These are phyloP conservation scores for Emydomyces testavorans DNA, from an alignment of 2,329 filamentous ascomycete genomes.

Conservation along the genomic window DNA sequence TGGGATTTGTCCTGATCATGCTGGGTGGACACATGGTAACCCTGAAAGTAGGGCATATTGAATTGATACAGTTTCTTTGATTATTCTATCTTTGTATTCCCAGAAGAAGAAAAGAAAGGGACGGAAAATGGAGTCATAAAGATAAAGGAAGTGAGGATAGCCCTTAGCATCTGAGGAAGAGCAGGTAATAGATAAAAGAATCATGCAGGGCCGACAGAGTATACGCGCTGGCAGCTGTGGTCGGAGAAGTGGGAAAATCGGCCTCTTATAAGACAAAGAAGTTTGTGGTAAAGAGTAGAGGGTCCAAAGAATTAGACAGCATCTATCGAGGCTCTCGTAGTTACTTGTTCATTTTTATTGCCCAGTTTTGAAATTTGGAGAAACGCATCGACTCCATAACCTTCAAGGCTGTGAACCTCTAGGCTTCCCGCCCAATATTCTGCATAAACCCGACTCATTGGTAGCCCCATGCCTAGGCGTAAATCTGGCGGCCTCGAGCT, in stretches of 20 bases:
- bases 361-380: conserved; percentile 91
- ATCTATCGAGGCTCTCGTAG: conserved; percentile 64
- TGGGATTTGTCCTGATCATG: neutral
- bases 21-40: neutral
- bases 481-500: conserved; percentile 76
- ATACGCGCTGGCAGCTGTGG: no score
- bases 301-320: conserved; percentile 45
- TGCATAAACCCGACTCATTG: conserved; percentile 86
- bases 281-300: no score
- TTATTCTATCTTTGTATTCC: neutral
- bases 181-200: neutral
- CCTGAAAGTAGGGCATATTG: neutral
- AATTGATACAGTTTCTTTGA: neutral
- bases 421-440: conserved; percentile 96
- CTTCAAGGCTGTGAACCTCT: conserved; percentile 83
- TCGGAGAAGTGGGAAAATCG: neutral
- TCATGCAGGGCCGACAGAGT: no score
- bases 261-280: no score
- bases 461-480: conserved; percentile 81
- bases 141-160: neutral
- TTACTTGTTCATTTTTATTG: conserved; percentile 95
- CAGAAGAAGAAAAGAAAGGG: neutral
- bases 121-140: no score
- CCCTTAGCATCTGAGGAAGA: neutral
- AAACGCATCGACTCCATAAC: conserved; percentile 92